Base-by-base conservation (phyloP, 2,329 filamentous ascomycete species). In the Xylaria sp. region DNA sequence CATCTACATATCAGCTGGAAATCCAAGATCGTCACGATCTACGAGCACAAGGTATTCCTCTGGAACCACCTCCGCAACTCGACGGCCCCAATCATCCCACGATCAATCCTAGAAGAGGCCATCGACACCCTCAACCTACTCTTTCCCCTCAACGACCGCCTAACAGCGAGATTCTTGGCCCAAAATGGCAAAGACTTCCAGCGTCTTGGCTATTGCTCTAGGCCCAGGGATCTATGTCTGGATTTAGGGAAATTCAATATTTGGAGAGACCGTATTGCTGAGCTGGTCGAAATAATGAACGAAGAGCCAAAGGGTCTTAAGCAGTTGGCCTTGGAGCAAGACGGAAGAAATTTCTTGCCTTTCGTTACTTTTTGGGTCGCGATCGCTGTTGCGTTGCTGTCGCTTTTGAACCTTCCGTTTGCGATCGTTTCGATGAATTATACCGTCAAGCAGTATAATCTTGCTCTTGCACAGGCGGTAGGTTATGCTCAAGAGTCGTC, bases 101-200 rank as follows among this genome's bases (percentile, higher is more conserved):
- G 44, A 10, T 1, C 48, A 57, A 54, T 74, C 20, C 61, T 71
- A 4, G 69, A 69, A 15, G 73, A 75, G 66, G 71, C 70, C 3
- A 69, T 75, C n/a, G 73, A 74, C 52, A 75, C 71, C 13, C 61
- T 75, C 3, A 75, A 74, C 48, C 46, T 75, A 2, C 70, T 74
- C 15, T 75, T 74, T 57, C 72, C 72, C 1, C 66, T 73, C 39
- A 65, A 67, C 15, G 64, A 73, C 48, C 48, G 65, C 0, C 48
- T 62, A 6, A 73, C 73, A 1, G 67, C 67, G 25, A 37, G 18
- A 3, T 63, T 73, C 12, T 61, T 74, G 4, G 31, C 31, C 39
- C 65, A 71, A 23, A 65, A 71, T 50, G 63, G 67, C 2, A 72
- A 69, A 25, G 51, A 68, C 1, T 73, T 75, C 37, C 69, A 72